Base-by-base conservation (phyloP, 805 yeast species). In the Brettanomyces anomalus region DNA sequence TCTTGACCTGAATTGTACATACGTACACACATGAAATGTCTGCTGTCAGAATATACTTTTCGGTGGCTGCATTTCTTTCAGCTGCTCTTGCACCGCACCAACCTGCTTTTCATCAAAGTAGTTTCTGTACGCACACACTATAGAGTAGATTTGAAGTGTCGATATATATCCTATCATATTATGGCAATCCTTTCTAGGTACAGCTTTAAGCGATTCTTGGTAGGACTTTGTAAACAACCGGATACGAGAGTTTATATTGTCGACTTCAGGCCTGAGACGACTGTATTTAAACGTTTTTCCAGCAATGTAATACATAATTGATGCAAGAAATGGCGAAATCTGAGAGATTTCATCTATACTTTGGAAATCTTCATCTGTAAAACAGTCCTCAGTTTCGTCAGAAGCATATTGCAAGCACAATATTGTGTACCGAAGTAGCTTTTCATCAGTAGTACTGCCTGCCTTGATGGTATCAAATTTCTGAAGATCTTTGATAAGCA, bases 291-390 rank as follows among this genome's bases (percentile, higher is more conserved):
- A 38, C 2, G 50, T 48, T 33, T 48, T 37, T 5, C 54, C 60
- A 17, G 42, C 42, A 16, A 55, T 52, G 19, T 49, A 55, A 37
- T 50, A 57, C 3, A 54, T 16, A n/a, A 58, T 37, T 1, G 65
- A 52, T 6, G 52, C 35, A 14, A 60, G 41, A 24, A 57, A 37
- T 4, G 65, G 65, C 1, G 58, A 20, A 16, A 21, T 21, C 32
- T 40, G 36, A 10, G 36, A 18, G 18, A 24, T 24, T 3, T 24
- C 28, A 24, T 24, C 28, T 7, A 24, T 24, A 24, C 10, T 28
- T 10, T 10, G 15, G 13, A 4, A 20, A 37, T 24, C 28, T 2
- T 17, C 5, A 42, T 16, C 41, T 7, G 3, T 39, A 4, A 18
- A 35, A 16, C 26, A 19, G 5, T 20, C 37, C 16, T 33, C n/a